These are phyloP conservation scores for Lipomyces sp. DNA, from an alignment of 805 yeast species.

Conservation along the genomic window DNA sequence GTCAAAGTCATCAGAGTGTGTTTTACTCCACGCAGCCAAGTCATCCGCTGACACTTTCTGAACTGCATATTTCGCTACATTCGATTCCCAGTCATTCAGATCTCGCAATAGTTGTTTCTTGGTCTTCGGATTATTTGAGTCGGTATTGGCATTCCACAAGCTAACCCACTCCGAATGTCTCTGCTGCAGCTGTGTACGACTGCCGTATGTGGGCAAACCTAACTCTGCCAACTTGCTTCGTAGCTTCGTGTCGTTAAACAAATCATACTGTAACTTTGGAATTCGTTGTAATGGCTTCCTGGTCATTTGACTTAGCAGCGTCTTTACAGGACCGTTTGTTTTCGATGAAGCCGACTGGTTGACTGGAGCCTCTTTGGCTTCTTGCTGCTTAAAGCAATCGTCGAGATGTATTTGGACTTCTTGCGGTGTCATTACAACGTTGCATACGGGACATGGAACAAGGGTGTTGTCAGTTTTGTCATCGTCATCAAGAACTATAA, in stretches of 20 bases:
- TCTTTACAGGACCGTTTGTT: background rate
- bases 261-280: conserved; percentile 67
- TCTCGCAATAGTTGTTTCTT: conserved; percentile 60
- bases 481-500: conserved; percentile 2
- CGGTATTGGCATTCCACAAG: conserved; percentile 80
- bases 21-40: conserved; percentile 37
- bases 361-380: background rate
- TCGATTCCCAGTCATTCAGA: conserved; percentile 69
- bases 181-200: conserved; percentile 64
- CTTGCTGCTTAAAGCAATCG: conserved; percentile 16
- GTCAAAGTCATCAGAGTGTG: conserved; percentile 39
- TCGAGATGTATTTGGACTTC: conserved; percentile 30
- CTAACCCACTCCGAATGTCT: conserved; percentile 79
- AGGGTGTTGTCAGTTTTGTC: conserved; percentile 39
- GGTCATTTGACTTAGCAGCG: background rate
- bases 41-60: conserved; percentile 37
- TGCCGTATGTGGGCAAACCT: conserved; percentile 66
- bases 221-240: conserved; percentile 61
- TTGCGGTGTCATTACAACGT: conserved; percentile 50
- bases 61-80: conserved; percentile 40
- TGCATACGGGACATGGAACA: conserved; percentile 70
- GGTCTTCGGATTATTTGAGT: conserved; percentile 66
- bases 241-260: conserved; percentile 62
- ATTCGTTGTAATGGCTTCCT: conserved; percentile 45
- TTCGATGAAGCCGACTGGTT: conserved; percentile 6